These are phyloP conservation scores for Fagus crenata DNA, from an alignment of 306 rosid genomes.

Conservation along the genomic window DNA sequence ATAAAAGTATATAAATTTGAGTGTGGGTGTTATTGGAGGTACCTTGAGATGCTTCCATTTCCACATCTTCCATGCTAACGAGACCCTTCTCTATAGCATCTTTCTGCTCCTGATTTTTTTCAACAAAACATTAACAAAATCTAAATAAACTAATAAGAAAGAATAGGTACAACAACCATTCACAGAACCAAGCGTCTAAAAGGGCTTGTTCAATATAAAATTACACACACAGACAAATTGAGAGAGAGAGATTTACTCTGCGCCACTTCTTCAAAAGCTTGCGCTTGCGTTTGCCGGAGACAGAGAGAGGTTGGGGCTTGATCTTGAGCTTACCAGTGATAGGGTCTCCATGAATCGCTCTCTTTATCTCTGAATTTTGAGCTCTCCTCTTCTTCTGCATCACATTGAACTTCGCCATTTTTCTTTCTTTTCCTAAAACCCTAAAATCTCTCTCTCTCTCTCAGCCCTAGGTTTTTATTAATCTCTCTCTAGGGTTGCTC, in stretches of 20 bases:
- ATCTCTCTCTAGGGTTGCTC: neutral
- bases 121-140: neutral
- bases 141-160: neutral
- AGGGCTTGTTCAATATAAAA: neutral
- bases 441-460: neutral
- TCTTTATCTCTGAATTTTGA: constrained; percentile 59
- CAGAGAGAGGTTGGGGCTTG: constrained; percentile 47
- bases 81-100: constrained; percentile 66
- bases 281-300: constrained; percentile 92
- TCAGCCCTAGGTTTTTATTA: neutral
- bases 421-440: neutral
- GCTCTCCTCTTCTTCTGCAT: constrained; percentile 86
- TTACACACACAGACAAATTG: neutral
- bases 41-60: constrained; percentile 88
- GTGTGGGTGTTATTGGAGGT: neutral
- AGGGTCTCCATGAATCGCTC: constrained; percentile 73
- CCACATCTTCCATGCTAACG: constrained; percentile 73
- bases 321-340: constrained; percentile 61
- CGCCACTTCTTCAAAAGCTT: constrained; percentile 83
- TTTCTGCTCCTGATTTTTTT: constrained; percentile 60
- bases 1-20: neutral
- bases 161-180: neutral
- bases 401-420: constrained; percentile 89
- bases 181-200: neutral
- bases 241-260: constrained; percentile 45